Evolutionary conservation across 345 rosid species (phyloP).

Genomic region (Boechera retrofracta): DNA sequence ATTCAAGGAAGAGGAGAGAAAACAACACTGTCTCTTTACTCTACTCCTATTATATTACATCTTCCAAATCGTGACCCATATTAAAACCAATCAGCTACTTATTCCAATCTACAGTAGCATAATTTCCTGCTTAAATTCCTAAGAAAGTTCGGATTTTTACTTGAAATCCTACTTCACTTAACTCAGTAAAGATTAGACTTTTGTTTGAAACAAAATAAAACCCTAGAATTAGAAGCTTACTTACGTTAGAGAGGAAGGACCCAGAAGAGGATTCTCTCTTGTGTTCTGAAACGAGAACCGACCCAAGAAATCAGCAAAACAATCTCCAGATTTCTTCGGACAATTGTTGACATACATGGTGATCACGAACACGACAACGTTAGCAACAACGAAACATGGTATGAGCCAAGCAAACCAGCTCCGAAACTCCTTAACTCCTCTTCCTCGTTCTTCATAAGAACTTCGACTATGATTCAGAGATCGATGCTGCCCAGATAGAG

Average conservation of each 20-base stretch:
- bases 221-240: constrained; percentile 48
- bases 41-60: not conserved
- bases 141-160: too few relatives aligned
- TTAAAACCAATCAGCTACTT: constrained; percentile 2
- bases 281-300: constrained; percentile 88
- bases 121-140: not conserved
- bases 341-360: constrained; percentile 91
- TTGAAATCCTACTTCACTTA: not conserved
- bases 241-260: constrained; percentile 89
- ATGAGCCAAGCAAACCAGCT: constrained; percentile 84
- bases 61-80: not conserved
- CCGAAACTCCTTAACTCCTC: constrained; percentile 62
- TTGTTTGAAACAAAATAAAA: not conserved
- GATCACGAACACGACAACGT: constrained; percentile 66
- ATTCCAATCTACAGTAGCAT: not conserved
- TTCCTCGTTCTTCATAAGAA: constrained; percentile 35
- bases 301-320: constrained; percentile 77
- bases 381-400: constrained; percentile 75
- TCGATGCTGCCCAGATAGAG: constrained; percentile 40
- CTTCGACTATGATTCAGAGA: constrained; percentile 41
- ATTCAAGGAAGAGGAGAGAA: not conserved
- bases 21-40: constrained; percentile 2
- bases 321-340: constrained; percentile 72
- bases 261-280: constrained; percentile 92
- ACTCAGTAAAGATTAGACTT: constrained; percentile 7